A percentile compares a stretch with the other conserved stretches of the same genome.
Evolutionary conservation across 331 rosid species (phyloP).

Genomic region (Acacia concinna): DNA sequence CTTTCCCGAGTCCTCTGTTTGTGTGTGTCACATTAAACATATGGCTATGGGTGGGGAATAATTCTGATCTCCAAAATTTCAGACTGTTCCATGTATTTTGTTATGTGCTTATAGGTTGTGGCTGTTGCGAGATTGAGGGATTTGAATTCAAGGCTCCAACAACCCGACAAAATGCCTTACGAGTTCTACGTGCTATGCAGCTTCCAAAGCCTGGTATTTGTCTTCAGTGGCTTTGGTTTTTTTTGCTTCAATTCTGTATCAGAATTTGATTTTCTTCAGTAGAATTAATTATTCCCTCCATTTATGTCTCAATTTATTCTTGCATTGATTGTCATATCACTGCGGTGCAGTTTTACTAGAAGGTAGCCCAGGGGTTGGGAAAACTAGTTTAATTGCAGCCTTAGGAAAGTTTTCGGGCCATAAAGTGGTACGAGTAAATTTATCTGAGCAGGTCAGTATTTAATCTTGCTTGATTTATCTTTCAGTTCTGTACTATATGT

Average conservation of each 20-base stretch:
- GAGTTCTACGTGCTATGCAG: conserved; percentile 94
- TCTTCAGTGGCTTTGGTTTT: not conserved
- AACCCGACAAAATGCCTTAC: conserved; percentile 65
- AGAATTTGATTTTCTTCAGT: not conserved
- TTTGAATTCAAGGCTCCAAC: conserved; percentile 88
- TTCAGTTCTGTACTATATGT: not conserved
- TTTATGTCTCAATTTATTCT: not conserved
- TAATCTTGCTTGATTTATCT: not conserved
- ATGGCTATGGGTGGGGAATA: not conserved
- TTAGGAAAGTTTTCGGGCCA: conserved; percentile 81
- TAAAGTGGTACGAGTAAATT: conserved; percentile 82
- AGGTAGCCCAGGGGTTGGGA: conserved; percentile 99
- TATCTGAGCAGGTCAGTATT: conserved; percentile 78
- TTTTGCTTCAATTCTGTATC: not conserved
- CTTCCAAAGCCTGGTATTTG: conserved; percentile 65
- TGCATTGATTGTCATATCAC: not conserved
- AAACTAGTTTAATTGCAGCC: conserved; percentile 89
- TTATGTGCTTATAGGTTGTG: not conserved
- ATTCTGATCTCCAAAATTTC: not conserved
- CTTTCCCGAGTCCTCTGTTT: not conserved
- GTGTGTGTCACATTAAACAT: not conserved
- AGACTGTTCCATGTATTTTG: not conserved
- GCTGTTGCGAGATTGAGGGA: conserved; percentile 42
- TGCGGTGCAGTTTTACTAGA: conserved; percentile 68
- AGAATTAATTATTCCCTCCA: not conserved